Evolutionary conservation across 75 land plant genomes (phyloP), one percentile per base, ranked within the genome.

Genomic region (Pseudotsuga menziesii): DNA sequence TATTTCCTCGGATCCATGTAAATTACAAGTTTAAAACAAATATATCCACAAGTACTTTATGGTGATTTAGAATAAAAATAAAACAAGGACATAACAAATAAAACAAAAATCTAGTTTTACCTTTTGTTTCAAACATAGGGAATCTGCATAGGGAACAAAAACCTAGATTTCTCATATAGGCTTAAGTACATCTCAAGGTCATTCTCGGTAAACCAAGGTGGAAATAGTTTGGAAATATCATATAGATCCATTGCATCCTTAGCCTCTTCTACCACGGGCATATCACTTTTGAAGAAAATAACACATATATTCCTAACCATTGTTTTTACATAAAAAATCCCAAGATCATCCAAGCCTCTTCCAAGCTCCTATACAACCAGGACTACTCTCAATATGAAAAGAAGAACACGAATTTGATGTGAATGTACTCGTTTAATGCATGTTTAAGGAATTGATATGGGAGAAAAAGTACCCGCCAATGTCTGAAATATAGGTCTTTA

Each of bases 291-390:
- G 23, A 85, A 83, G 79, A 91, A 91, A 41, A 89, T 78, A 22
- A 78, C 87, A 76, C 89, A 91, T 35, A 89, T 82, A 23, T 78
- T 91, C 54, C 77, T 72, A 16, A 91, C 69, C 35, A 91, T 89
- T 9, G 91, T 88, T 77, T 80, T 79, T 1, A 73, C 84, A 82
- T 89, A 90, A 79, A 82, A 83, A 26, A 91, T 86, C 14, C 88
- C 90, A 72, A 92, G 89, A 81, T 92, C 94, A 59, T 88, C 91
- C 81, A 89, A 92, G n/a, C 90, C 91, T 66, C 87, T 64, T 58
- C 92, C 94, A 32, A 90, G 92, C 62, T 85, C 88, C 94, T 91
- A 36, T 16, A 35, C 36, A 35, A 35, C 3, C 3, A 35, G 36
- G 36, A 4, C 36, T 35, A 4, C 36, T 35, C 2, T 35, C 36